Conservation (phyloP, 2,329 filamentous ascomycete species). For the Diaporthe humulicola region DNA sequence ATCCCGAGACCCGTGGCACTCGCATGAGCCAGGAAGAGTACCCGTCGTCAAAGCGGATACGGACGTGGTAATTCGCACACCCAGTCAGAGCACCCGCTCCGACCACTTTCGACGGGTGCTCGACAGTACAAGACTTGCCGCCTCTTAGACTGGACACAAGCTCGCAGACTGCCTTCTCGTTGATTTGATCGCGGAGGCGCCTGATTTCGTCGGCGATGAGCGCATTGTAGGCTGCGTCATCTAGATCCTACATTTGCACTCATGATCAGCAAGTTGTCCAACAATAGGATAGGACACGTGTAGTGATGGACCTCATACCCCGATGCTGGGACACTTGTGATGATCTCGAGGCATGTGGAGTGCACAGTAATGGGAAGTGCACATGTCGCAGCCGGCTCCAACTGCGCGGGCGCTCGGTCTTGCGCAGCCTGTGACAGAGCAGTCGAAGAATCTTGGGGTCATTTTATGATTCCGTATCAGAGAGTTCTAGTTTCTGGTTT, state of each 20-base stretch:
- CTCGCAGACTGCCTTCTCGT: neutral
- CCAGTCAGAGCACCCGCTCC: neutral
- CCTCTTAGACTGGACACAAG: constrained; percentile 6
- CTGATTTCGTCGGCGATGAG: neutral
- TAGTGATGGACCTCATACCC: neutral
- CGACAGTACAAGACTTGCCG: neutral
- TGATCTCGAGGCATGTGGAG: neutral
- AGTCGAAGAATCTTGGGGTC: neutral
- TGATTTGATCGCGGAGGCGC: neutral
- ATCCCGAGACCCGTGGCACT: constrained; percentile 41
- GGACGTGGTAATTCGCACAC: constrained; percentile 41
- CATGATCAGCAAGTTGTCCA: neutral
- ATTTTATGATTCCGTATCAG: neutral
- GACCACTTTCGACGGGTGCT: neutral
- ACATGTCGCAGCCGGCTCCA: constrained; percentile 3
- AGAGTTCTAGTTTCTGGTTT: neutral
- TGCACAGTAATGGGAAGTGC: neutral
- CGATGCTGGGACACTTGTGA: neutral
- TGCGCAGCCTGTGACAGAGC: neutral
- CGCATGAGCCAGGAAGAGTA: constrained; percentile 41
- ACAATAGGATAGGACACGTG: too few relatives aligned
- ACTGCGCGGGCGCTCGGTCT: neutral
- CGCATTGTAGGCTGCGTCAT: neutral
- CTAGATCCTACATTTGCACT: constrained; percentile 22
- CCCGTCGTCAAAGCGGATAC: constrained; percentile 42